phyloP scores from a whole-genome alignment of 2,329 filamentous ascomycete species.

The Pyrenophora tritici-repentis region DNA sequence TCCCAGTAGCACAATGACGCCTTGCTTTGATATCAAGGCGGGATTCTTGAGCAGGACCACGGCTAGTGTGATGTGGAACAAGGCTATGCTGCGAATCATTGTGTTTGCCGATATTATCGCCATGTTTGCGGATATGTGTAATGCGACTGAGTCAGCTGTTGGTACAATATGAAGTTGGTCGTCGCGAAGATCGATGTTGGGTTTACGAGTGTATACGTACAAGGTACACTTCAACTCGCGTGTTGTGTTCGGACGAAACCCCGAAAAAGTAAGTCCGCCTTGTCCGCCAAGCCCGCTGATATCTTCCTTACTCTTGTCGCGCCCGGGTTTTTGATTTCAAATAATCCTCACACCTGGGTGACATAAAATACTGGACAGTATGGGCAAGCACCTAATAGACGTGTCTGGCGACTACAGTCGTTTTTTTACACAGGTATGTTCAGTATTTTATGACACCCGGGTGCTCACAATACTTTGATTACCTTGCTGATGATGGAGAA shows the following conservation, averaged over 20 bases:
- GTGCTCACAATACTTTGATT: neutral
- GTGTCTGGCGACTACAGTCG: no score
- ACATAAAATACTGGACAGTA: no score
- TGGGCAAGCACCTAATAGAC: no score
- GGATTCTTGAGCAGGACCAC: constrained; percentile 83
- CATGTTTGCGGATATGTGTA: constrained; percentile 59
- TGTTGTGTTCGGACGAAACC: constrained; percentile 12
- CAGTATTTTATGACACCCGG: no score
- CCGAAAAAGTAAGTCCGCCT: constrained; percentile 16
- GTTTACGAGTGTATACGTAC: neutral
- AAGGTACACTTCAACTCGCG: neutral
- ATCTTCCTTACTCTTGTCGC: constrained; percentile 3
- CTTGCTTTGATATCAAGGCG: constrained; percentile 73
- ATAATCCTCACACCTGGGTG: no score
- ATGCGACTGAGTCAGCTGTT: neutral
- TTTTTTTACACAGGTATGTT: no score
- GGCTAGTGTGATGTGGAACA: constrained; percentile 83
- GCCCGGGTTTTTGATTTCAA: neutral
- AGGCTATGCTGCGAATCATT: constrained; percentile 78
- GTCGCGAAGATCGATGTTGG: neutral
- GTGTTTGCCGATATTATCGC: constrained; percentile 78
- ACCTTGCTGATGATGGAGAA: constrained; percentile 16
- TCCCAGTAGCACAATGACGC: constrained; percentile 78
- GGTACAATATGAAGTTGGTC: neutral
- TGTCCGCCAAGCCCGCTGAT: constrained; percentile 13